These are phyloP conservation scores for Dictyostelium citrinum DNA, from an alignment of 78 protist genomes.

Conservation along the genomic window DNA sequence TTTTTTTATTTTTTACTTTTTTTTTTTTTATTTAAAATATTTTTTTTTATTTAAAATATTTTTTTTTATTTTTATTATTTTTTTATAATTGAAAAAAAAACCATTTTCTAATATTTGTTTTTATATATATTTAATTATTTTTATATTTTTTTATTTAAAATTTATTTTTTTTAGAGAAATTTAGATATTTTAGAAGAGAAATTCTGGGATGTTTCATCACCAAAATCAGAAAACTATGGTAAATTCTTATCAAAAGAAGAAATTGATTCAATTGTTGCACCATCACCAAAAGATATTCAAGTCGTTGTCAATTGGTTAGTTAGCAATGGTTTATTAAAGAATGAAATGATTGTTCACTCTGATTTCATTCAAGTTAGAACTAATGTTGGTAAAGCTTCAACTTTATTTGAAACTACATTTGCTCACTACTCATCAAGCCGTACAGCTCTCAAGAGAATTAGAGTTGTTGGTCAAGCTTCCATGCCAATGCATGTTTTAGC, in stretches of 20 bases:
- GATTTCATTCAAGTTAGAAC: conserved; percentile 68
- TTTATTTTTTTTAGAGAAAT: neutral
- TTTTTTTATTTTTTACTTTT: neutral
- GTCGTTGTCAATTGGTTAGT: conserved; percentile 32
- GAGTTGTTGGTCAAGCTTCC: conserved; percentile 43
- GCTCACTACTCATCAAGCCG: neutral
- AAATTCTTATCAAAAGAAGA: conserved; percentile 45
- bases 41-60: neutral
- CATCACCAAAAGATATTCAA: neutral
- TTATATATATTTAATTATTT: too few relatives aligned
- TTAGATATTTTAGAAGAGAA: conserved; percentile 23
- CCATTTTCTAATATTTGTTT: too few relatives aligned
- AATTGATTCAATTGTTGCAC: conserved; percentile 35
- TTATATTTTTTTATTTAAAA: neutral
- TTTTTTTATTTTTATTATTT: too few relatives aligned
- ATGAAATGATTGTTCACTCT: conserved; percentile 16
- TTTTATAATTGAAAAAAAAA: too few relatives aligned
- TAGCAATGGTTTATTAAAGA: neutral
- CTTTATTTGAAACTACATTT: conserved; percentile 29
- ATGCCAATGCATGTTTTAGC: conserved; percentile 21
- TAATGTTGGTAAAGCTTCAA: conserved; percentile 9
- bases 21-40: neutral
- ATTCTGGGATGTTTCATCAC: conserved; percentile 70
- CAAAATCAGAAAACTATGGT: conserved; percentile 67
- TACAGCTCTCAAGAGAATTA: neutral